Percentiles rank a stretch among this genome's conserved stretches.
Conservation (phyloP, 257 asterid species). For the Anisodus tanguticus region DNA sequence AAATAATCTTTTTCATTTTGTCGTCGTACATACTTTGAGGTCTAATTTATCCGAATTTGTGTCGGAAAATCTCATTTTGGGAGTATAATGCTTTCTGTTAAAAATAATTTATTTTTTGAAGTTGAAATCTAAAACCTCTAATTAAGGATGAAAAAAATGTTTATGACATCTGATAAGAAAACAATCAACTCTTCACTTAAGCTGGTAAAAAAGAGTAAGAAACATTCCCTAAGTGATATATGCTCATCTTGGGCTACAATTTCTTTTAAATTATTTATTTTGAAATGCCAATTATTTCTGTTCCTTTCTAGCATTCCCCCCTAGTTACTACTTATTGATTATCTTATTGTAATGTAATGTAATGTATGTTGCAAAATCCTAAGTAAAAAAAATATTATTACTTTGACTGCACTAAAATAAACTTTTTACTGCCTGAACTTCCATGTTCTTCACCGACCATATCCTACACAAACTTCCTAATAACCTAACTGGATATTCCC, state of each 20-base stretch:
- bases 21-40: too few species aligned
- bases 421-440: not conserved
- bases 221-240: too few species aligned
- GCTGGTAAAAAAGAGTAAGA: too few species aligned
- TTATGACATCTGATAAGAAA: too few species aligned
- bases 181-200: too few species aligned
- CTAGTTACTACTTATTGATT: not conserved
- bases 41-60: too few species aligned
- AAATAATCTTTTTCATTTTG: too few species aligned
- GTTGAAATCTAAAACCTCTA: too few species aligned
- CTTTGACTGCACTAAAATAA: constrained; percentile 21
- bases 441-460: constrained; percentile 24
- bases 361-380: constrained; percentile 25
- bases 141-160: too few species aligned
- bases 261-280: not conserved
- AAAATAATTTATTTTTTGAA: too few species aligned
- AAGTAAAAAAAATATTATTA: not conserved
- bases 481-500: constrained; percentile 17
- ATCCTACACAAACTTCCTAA: constrained; percentile 21
- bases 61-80: too few species aligned
- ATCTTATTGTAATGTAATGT: not conserved
- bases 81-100: too few species aligned
- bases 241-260: not conserved
- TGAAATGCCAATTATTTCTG: not conserved
- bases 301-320: not conserved